Conservation (phyloP, 495 filamentous ascomycete genomes). For the Thozetella sp. region DNA sequence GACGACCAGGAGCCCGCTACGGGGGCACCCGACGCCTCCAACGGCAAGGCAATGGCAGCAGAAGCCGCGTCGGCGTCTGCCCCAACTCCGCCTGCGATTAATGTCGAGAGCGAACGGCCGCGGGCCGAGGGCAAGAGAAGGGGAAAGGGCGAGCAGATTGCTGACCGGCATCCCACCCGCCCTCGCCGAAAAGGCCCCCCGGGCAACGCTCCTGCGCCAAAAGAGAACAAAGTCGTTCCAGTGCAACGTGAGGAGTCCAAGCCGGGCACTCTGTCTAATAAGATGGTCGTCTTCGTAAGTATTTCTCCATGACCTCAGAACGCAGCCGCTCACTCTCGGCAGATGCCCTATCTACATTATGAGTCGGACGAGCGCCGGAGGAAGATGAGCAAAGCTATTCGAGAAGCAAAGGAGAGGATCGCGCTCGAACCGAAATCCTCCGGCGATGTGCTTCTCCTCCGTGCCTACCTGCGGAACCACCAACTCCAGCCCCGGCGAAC, state of each 20-base stretch:
- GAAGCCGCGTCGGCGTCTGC: slow-evolving; percentile 1
- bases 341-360: slow-evolving; percentile 72
- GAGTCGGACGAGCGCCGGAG: slow-evolving; percentile 58
- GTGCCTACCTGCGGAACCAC: slow-evolving; percentile 59
- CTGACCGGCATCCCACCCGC: slow-evolving; percentile 29
- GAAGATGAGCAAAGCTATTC: slow-evolving; percentile 63
- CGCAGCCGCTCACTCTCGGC: slow-evolving; percentile 8
- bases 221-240: slow-evolving; percentile 12
- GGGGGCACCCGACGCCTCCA: slow-evolving; percentile 22
- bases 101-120: slow-evolving; percentile 27
- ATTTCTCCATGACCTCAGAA: not conserved
- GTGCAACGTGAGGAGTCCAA: slow-evolving; percentile 19
- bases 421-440: slow-evolving; percentile 23
- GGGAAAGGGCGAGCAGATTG: slow-evolving; percentile 25
- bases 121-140: slow-evolving; percentile 42
- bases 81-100: slow-evolving; percentile 8
- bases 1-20: slow-evolving; percentile 28
- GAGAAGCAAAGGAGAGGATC: slow-evolving; percentile 32
- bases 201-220: slow-evolving; percentile 19
- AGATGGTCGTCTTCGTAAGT: slow-evolving; percentile 58
- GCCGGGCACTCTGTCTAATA: slow-evolving; percentile 27
- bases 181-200: slow-evolving; percentile 26
- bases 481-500: slow-evolving; percentile 69
- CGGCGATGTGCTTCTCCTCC: slow-evolving; percentile 64
- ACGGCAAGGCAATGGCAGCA: slow-evolving; percentile 13